phyloP scores from a whole-genome alignment of 2,329 filamentous ascomycete species.

The Fusarium irregulare region DNA sequence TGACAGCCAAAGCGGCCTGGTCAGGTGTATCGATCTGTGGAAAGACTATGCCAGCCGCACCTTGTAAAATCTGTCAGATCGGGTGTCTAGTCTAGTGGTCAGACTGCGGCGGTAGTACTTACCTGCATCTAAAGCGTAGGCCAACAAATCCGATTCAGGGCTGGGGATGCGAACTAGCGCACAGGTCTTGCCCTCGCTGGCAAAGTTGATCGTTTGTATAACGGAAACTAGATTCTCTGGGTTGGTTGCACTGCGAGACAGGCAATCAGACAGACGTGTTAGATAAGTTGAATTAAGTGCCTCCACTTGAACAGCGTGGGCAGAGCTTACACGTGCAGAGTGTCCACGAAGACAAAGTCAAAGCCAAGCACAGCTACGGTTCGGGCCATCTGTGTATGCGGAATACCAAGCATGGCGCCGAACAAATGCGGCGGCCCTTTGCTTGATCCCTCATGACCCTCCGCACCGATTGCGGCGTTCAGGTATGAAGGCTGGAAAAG shows the following conservation, averaged over 20 bases:
- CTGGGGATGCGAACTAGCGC: not conserved
- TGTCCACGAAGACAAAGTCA: slow-evolving; percentile 3
- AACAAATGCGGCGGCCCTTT: not conserved
- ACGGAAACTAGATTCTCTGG: slow-evolving; percentile 5
- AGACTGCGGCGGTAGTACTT: not conserved
- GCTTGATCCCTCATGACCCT: not conserved
- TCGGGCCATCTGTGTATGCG: slow-evolving; percentile 1
- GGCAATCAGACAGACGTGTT: not conserved
- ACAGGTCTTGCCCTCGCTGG: not conserved
- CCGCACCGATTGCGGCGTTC: not conserved
- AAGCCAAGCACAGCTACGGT: slow-evolving; percentile 2
- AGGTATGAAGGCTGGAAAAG: slow-evolving; percentile 5
- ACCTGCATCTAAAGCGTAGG: slow-evolving; percentile 9
- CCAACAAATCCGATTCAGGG: not conserved
- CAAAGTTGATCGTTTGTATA: slow-evolving; percentile 4
- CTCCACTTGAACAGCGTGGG: not conserved
- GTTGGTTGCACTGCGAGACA: not conserved
- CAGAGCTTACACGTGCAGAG: slow-evolving; percentile 1
- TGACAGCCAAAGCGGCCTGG: not conserved
- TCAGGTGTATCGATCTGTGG: slow-evolving; percentile 4
- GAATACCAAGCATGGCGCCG: not conserved
- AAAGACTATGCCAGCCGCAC: slow-evolving; percentile 4
- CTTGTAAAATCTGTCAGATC: not conserved
- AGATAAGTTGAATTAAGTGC: not conserved
- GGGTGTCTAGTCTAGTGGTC: not conserved